Conservation (phyloP, 2,329 filamentous ascomycete species). For the Lomentospora prolificans region DNA sequence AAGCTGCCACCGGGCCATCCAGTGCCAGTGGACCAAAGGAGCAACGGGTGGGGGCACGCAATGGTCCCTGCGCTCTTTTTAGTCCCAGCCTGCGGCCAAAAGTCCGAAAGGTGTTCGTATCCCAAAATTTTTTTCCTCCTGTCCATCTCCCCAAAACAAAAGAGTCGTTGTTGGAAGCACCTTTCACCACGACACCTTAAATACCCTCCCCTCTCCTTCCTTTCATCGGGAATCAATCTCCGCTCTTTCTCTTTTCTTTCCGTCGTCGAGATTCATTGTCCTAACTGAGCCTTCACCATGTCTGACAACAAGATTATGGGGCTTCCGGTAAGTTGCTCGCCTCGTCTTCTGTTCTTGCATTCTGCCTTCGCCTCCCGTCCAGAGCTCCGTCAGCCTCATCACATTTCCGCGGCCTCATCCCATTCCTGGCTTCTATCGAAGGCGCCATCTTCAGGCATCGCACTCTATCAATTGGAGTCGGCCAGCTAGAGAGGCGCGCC, state of each 20-base stretch:
- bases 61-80: conserved; percentile 8
- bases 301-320: conserved; percentile 51
- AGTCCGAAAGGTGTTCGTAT: conserved; percentile 7
- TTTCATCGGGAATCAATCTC: conserved; percentile 41
- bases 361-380: conserved; percentile 8
- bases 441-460: background rate
- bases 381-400: background rate
- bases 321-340: conserved; percentile 50
- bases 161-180: background rate
- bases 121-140: conserved; percentile 8
- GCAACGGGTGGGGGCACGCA: background rate
- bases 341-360: conserved; percentile 3
- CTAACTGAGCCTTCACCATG: conserved; percentile 39
- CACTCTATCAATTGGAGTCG: background rate
- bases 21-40: background rate
- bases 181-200: conserved; percentile 10
- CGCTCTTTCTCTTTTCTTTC: conserved; percentile 47
- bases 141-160: conserved; percentile 3
- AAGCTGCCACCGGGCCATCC: background rate
- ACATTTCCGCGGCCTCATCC: background rate
- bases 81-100: background rate
- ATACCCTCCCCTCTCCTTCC: conserved; percentile 31
- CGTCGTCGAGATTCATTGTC: conserved; percentile 29
- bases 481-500: background rate
- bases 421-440: background rate